Evolutionary conservation across 257 asterid species (phyloP).

Genomic region (Henckelia pumila): DNA sequence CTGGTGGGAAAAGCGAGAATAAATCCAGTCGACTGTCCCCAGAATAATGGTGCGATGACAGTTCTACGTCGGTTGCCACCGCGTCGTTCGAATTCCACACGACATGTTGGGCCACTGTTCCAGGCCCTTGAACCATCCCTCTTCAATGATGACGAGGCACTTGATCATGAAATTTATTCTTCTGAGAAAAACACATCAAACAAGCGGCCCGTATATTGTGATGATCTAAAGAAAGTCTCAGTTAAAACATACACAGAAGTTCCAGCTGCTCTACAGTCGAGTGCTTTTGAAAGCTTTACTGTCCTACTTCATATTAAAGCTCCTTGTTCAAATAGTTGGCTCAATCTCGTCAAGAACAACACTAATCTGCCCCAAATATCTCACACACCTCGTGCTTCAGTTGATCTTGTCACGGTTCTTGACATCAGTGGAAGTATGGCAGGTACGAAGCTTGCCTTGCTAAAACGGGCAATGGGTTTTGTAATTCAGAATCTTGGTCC

Average conservation of each 20-base stretch:
- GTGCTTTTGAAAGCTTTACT: constrained; percentile 45
- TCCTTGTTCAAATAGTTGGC: constrained; percentile 63
- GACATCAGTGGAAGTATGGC: constrained; percentile 99
- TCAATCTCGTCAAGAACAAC: constrained; percentile 28
- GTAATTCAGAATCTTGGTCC: constrained; percentile 96
- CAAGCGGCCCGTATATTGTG: constrained; percentile 24
- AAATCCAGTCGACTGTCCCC: constrained; percentile 58
- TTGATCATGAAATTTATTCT: constrained; percentile 46
- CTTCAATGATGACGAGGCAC: constrained; percentile 80
- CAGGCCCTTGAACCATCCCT: constrained; percentile 78
- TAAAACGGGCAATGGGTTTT: constrained; percentile 97
- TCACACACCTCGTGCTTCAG: constrained; percentile 75
- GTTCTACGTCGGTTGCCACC: constrained; percentile 64
- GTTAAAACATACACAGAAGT: constrained; percentile 72
- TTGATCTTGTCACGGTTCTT: constrained; percentile 96
- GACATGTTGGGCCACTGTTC: constrained; percentile 38
- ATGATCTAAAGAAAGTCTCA: constrained; percentile 41
- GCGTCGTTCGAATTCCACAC: constrained; percentile 50
- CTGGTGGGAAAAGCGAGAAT: constrained; percentile 48
- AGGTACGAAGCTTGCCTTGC: constrained; percentile 89
- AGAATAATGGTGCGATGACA: constrained; percentile 54
- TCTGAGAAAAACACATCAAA: constrained; percentile 30
- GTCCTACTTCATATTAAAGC: constrained; percentile 80
- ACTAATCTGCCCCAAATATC: constrained; percentile 35
- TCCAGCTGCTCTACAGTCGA: constrained; percentile 50